A percentile compares a stretch with the other conserved stretches of the same genome.
These are phyloP conservation scores for Camellia japonica DNA, from an alignment of 148 eudicot species.

Conservation along the genomic window DNA sequence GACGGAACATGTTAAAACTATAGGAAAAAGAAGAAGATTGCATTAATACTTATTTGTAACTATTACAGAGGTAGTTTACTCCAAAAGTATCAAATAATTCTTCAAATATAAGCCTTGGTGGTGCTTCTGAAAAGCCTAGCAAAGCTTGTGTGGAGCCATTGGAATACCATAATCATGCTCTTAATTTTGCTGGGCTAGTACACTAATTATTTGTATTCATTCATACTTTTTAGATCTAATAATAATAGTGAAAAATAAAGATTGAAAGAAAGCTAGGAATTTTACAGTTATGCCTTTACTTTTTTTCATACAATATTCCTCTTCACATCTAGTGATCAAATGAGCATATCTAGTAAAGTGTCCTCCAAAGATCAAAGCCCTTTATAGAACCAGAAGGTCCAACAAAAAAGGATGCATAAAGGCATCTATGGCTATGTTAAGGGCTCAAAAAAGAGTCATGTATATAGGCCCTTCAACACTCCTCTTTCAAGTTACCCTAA, in stretches of 20 bases:
- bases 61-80: no score
- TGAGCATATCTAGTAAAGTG: background rate
- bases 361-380: background rate
- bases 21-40: no score
- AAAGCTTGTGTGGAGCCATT: background rate
- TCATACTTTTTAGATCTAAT: background rate
- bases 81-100: no score
- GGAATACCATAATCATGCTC: background rate
- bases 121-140: background rate
- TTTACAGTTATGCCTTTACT: no score
- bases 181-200: background rate
- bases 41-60: no score
- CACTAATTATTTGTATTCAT: no score
- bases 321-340: background rate
- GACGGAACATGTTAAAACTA: no score
- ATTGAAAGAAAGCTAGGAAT: no score
- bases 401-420: conserved; percentile 4
- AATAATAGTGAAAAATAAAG: no score
- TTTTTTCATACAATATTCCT: background rate
- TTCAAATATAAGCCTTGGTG: no score
- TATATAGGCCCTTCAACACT: no score
- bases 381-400: background rate
- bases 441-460: background rate
- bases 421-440: background rate
- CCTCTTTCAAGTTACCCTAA: no score